Base-by-base conservation (phyloP, 148 eudicot species). In the Chenopodium formosanum region DNA sequence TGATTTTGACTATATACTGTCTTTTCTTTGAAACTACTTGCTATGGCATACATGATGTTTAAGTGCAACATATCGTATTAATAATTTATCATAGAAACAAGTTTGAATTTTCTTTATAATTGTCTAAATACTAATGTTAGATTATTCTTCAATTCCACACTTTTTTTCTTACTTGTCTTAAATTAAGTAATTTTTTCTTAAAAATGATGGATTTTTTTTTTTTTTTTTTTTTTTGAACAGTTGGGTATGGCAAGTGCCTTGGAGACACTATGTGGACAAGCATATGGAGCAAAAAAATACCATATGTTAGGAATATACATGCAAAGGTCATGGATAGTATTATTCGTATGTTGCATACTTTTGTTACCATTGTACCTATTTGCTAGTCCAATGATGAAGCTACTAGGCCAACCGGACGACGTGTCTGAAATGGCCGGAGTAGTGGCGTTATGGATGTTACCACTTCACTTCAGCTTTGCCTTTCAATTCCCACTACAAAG, bases 161-260 rank as follows among this genome's bases (percentile, higher is more conserved):
- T 37, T 37, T 37, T 37, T 2, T 48, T 47, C 8, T 47, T 4
- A n/a, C 50, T 10, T 47, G 50, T 47, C 10, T 47, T 7, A 47
- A 47, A 10, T 47, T 1, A 47, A 48, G 53, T 10, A 50, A 10
- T 50, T 50, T 37, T 37, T 52, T 3, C 16, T 9, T 7, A 56
- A 4, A 56, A 56, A 56, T 56, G 62, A 56, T 13, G 22, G 25
- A 25, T 25, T 25, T 25, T 25, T 0, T 14, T 50, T 50, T 56
- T 4, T 56, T 13, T 17, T 4, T 2, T 56, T 56, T 52, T 2
- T 10, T 50, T 1, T 1, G 17, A 17, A 0, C 81, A 90, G 92
- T 53, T 90, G 67, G 92, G 92, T 11, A 88, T 90, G 90, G 92
- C 91, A 29, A 88, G 91, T 78, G 92, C 92, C 31, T 78, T 90